phyloP scores from a whole-genome alignment of 495 filamentous ascomycete species.

The Hypomontagnella submonticulosa region DNA sequence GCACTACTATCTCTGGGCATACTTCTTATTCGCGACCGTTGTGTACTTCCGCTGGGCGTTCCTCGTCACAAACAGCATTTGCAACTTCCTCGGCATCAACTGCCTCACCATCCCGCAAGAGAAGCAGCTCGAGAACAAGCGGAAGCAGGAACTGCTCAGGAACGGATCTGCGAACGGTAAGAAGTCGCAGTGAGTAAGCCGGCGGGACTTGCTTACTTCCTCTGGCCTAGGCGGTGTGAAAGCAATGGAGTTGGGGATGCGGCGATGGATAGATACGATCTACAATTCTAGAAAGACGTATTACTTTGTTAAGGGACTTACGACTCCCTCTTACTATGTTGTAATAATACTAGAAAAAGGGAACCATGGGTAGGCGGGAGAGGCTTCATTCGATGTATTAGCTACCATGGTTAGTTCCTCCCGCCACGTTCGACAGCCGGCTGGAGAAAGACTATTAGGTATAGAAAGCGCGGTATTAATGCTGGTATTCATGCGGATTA shows the following conservation, averaged over 20 bases:
- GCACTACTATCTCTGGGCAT: slow-evolving; percentile 81
- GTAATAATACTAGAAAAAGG: slow-evolving; percentile 23
- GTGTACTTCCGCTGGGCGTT: slow-evolving; percentile 93
- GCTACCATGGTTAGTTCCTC: not conserved
- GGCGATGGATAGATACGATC: not conserved
- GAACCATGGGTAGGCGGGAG: not conserved
- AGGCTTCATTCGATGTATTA: slow-evolving; percentile 14
- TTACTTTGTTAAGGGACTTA: slow-evolving; percentile 1
- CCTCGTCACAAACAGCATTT: slow-evolving; percentile 91
- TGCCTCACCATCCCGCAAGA: slow-evolving; percentile 86
- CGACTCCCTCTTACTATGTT: slow-evolving; percentile 18
- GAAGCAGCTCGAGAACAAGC: slow-evolving; percentile 60
- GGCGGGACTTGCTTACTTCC: not conserved
- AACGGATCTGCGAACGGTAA: slow-evolving; percentile 48
- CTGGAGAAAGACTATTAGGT: not conserved
- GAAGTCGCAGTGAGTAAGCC: slow-evolving; percentile 41
- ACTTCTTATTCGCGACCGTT: slow-evolving; percentile 81
- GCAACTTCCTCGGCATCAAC: slow-evolving; percentile 89
- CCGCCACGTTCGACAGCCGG: too few relatives aligned
- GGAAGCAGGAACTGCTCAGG: slow-evolving; percentile 35
- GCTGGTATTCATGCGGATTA: not conserved
- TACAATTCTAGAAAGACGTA: slow-evolving; percentile 23
- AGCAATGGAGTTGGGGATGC: not conserved
- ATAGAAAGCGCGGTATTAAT: not conserved
- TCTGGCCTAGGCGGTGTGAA: not conserved